A percentile compares a stretch with the other conserved stretches of the same genome.
Conservation (phyloP, 192 early-diverging fungal species). For the Entophlyctis luteolus region DNA sequence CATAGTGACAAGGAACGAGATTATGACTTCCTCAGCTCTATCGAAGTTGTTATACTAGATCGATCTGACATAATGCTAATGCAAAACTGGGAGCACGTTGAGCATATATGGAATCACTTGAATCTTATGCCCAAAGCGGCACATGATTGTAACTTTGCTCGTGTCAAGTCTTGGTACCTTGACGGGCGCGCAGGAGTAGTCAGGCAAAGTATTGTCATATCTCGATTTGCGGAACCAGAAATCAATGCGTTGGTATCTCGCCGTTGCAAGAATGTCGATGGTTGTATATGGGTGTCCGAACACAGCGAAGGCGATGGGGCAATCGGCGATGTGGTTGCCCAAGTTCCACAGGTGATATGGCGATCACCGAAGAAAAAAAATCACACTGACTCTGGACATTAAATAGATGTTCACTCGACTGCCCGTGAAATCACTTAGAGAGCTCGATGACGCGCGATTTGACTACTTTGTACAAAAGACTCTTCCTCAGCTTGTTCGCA, state of each 20-base stretch:
- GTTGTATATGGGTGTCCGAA: constrained; percentile 48
- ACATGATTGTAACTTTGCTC: constrained; percentile 95
- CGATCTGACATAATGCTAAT: constrained; percentile 81
- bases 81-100: constrained; percentile 99
- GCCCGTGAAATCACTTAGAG: constrained; percentile 51
- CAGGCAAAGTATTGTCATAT: constrained; percentile 84
- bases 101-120: constrained; percentile 77
- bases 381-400: not conserved
- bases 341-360: constrained; percentile 65
- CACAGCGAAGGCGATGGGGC: constrained; percentile 60
- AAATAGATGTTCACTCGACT: constrained; percentile 69
- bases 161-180: constrained; percentile 79
- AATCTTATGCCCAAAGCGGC: constrained; percentile 85
- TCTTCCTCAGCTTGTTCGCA: constrained; percentile 52
- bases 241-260: constrained; percentile 73
- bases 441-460: constrained; percentile 77
- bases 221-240: constrained; percentile 81
- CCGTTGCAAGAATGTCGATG: constrained; percentile 53
- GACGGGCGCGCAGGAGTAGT: constrained; percentile 80
- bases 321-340: constrained; percentile 72
- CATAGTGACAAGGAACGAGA: constrained; percentile 59
- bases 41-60: constrained; percentile 87
- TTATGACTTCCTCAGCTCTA: constrained; percentile 83
- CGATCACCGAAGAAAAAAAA: not conserved
- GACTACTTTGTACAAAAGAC: constrained; percentile 67